phyloP scores from a whole-genome alignment of 2,329 filamentous ascomycete species.

The Nigrospora osmanthi region DNA sequence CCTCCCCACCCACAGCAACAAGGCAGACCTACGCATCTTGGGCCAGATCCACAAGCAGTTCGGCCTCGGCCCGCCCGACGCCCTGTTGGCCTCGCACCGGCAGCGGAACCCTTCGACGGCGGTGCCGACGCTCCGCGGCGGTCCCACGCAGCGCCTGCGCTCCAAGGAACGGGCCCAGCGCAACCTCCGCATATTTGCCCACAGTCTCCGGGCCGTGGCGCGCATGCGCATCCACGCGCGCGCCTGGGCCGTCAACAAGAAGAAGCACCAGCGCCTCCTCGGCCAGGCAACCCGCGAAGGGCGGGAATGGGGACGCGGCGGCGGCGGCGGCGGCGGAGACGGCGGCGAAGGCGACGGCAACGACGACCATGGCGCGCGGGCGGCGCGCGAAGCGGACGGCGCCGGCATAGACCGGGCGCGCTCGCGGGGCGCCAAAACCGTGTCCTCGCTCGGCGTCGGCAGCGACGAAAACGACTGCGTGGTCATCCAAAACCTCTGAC shows the following conservation, averaged over 20 bases:
- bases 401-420: no score
- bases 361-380: no score
- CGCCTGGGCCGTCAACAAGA: constrained; percentile 44
- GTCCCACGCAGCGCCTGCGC: constrained; percentile 3
- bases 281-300: no score
- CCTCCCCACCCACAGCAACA: constrained; percentile 59
- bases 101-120: neutral
- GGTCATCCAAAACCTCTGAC: no score
- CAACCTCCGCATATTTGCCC: constrained; percentile 36
- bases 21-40: constrained; percentile 80
- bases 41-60: constrained; percentile 66
- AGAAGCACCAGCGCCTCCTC: constrained; percentile 9
- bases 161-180: constrained; percentile 6
- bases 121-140: neutral
- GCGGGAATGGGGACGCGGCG: neutral
- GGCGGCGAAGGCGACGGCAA: no score
- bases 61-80: constrained; percentile 25
- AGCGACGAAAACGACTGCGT: no score
- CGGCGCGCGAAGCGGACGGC: no score
- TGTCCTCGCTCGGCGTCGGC: no score
- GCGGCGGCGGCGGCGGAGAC: neutral
- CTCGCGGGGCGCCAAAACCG: no score
- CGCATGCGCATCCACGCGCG: constrained; percentile 39
- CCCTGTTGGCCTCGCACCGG: constrained; percentile 10
- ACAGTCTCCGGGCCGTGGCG: constrained; percentile 44